These are phyloP conservation scores for Blakeslea trispora DNA, from an alignment of 371 early-diverging fungal genomes.

Conservation along the genomic window DNA sequence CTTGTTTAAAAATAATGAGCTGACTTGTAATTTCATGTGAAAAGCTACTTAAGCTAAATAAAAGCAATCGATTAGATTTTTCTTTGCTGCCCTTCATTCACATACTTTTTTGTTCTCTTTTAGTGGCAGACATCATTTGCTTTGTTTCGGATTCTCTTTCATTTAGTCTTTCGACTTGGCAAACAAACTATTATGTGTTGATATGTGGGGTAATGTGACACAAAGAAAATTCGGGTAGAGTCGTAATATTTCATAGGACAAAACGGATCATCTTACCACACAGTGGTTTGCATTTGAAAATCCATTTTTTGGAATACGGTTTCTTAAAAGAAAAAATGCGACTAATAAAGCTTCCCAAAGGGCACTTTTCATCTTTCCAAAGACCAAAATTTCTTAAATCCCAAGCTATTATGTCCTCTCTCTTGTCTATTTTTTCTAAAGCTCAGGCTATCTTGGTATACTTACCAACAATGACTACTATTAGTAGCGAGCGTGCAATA, in stretches of 20 bases:
- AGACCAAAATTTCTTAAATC: constrained; percentile 11
- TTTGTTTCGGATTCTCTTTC: background rate
- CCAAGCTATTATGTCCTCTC: constrained; percentile 20
- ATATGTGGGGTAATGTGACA: constrained; percentile 11
- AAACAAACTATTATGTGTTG: background rate
- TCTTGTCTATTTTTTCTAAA: constrained; percentile 20
- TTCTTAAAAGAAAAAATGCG: no score
- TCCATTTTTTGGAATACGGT: no score
- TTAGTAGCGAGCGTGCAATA: constrained; percentile 22
- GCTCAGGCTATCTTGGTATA: constrained; percentile 15
- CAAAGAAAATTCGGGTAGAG: background rate
- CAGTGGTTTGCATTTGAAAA: no score
- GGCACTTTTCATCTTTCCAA: background rate
- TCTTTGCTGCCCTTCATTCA: background rate
- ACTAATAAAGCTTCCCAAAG: no score
- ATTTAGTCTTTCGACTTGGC: background rate
- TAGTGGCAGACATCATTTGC: background rate
- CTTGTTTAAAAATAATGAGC: background rate
- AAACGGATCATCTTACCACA: background rate
- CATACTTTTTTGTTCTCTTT: background rate
- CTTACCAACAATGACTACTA: constrained; percentile 20
- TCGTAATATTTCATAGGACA: background rate
- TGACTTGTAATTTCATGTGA: background rate
- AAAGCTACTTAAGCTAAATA: no score
- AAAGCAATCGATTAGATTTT: no score